phyloP scores from a whole-genome alignment of 768 basidiomycete species.

The Tylopilus vinaceipallidus region DNA sequence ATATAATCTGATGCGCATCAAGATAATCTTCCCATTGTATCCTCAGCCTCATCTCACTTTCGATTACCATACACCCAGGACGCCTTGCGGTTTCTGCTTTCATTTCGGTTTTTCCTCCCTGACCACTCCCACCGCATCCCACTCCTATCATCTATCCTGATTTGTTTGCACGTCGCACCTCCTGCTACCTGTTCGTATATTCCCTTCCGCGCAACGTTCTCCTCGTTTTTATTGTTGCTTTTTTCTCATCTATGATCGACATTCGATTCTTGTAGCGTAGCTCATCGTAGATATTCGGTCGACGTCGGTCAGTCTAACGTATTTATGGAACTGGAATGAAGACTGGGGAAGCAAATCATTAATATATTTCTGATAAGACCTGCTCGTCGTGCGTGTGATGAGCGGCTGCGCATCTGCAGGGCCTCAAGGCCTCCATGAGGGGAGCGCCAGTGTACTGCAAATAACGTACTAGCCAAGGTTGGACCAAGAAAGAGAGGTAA shows the following conservation, averaged over 20 bases:
- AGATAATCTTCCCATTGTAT: slow-evolving; percentile 21
- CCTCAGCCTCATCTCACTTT: slow-evolving; percentile 6
- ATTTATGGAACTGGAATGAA: slow-evolving; percentile 31
- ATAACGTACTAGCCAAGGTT: background rate
- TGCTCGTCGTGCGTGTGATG: background rate
- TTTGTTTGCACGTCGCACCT: slow-evolving; percentile 23
- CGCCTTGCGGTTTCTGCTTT: slow-evolving; percentile 29
- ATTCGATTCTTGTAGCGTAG: slow-evolving; percentile 30
- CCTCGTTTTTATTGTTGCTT: slow-evolving; percentile 13
- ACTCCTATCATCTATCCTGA: slow-evolving; percentile 20
- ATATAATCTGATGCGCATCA: slow-evolving; percentile 26
- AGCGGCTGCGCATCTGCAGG: background rate
- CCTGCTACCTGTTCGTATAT: background rate
- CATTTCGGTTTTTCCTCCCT: slow-evolving; percentile 3
- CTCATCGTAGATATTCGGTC: slow-evolving; percentile 30
- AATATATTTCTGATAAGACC: slow-evolving; percentile 9
- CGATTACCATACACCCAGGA: slow-evolving; percentile 30
- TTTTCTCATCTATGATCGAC: slow-evolving; percentile 11
- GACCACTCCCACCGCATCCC: slow-evolving; percentile 8
- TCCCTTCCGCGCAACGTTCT: slow-evolving; percentile 2
- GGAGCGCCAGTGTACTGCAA: background rate
- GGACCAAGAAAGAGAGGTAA: background rate
- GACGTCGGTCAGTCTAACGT: slow-evolving; percentile 19
- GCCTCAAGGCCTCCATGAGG: slow-evolving; percentile 21
- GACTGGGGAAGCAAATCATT: slow-evolving; percentile 11